Evolutionary conservation across 2,329 filamentous ascomycete genomes (phyloP), one percentile per base, ranked within the genome.

Genomic region (Thermomyces lanuginosus): DNA sequence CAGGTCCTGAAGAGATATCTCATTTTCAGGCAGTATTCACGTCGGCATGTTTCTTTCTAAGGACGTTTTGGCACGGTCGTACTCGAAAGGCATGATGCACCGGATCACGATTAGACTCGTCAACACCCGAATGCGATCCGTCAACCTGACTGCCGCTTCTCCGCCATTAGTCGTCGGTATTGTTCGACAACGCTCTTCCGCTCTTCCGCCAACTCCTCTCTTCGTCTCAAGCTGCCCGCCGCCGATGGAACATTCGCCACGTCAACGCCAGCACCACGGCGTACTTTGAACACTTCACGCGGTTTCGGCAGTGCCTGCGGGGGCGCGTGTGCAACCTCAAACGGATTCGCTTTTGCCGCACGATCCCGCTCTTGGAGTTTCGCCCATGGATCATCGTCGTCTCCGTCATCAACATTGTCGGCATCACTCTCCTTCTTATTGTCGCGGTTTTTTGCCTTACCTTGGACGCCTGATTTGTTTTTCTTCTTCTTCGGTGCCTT

Each of bases 351-450:
- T 27, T 46, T 45, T 17, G 43, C 46, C 27, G 39, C 36, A 5
- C 47, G 44, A 10, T 51, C 54, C 38, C 70, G 66, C 14, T 69
- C 72, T 30, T 76, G 75, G 37, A 92, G 51, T 34, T 70, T 70
- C 22, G 68, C 72, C 81, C 81, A 92, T 1, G 81, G 79, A 49
- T 86, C 80, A 22, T 75, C 72, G 6, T 72, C 68, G 27, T 72
- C 63, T 21, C 63, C 61, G 14, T 59, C 61, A 24, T 46, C 55
- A 4, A 28, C 41, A 31, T 58, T 56, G 9, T 55, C 58, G 8
- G 34, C 31, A 4, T 32, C 42, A 13, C 31, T 27, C 25, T 57
- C 55, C 31, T 55, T 54, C 46, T 43, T 55, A 54, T 41, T 55
- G 51, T 39, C 56, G 43, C 40, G 46, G 24, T 52, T 33, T 56